Base-by-base conservation (phyloP, 345 rosid genomes). In the Eucalyptus pauciflora region DNA sequence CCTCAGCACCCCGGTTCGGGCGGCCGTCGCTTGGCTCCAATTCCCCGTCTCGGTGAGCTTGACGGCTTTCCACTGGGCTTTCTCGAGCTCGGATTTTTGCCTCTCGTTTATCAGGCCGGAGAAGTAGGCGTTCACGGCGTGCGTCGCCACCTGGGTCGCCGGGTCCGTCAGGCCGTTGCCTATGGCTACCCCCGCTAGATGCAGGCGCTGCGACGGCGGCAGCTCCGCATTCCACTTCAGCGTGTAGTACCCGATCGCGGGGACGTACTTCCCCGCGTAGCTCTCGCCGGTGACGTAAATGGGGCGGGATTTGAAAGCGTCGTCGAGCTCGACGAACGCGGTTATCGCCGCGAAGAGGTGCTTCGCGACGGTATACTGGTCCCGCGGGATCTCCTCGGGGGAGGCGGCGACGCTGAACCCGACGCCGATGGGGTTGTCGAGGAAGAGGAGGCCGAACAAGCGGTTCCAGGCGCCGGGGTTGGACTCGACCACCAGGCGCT, bases 111-210 rank as follows among this genome's bases (percentile, higher is more conserved):
- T 90, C 25, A 96, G 86, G 43, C 98, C 98, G 3, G 94, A 92
- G 88, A 86, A 96, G 86, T 94, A 97, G 29, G 94, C 94, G 88
- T 89, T 95, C 29, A 69, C 89, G 52, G 96, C 98, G 86, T 95
- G 96, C 14, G 94, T 96, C 11, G 88, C 87, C 31, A 95, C 92
- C 52, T 95, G 99, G 4, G 89, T 91, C 22, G 90, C 89, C 10
- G 98, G 99, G 54, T 97, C 98, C 1, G 97, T 97, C 29, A 97
- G 43, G 29, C 99, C 99, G 81, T 97, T 93, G 49, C 99, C 99
- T 7, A 96, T 97, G 2, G 96, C 98, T 5, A 97, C 92, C 3
- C 98, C 99, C 12, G 88, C 90, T 86, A 97, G 89, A 86, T 96
- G 94, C 56, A 96, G 91, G 79, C 87, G 88, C 87, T 89, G 86